Percentiles rank a stretch among this genome's conserved stretches.
These are phyloP conservation scores for Alectoria sarmentosa DNA, from an alignment of 495 filamentous ascomycete species.

Conservation along the genomic window DNA sequence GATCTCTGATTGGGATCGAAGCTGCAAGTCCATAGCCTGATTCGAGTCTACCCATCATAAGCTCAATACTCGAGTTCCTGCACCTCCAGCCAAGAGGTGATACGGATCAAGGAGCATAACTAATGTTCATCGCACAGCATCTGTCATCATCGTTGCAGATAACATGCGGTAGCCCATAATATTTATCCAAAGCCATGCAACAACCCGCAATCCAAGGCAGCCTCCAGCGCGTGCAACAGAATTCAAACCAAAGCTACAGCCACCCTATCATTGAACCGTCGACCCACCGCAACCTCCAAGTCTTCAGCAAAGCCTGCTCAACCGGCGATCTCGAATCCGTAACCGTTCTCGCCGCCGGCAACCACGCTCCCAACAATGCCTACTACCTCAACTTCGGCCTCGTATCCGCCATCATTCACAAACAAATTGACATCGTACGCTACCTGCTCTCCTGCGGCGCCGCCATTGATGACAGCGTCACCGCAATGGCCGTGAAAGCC, in stretches of 20 bases:
- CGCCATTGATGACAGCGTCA: not conserved
- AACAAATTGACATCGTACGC: not conserved
- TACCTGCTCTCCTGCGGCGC: not conserved
- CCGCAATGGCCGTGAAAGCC: not conserved
- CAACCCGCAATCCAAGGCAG: not conserved
- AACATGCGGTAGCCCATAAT: no score
- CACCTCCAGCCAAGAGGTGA: no score
- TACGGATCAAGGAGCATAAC: no score
- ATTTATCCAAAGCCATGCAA: not conserved
- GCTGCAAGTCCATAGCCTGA: no score
- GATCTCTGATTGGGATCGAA: no score
- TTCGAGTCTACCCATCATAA: no score
- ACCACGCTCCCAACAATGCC: not conserved
- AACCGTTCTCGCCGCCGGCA: not conserved
- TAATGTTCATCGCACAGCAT: no score
- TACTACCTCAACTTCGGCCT: slow-evolving; percentile 1
- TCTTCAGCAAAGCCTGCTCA: not conserved
- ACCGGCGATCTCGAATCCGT: not conserved
- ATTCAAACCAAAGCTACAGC: not conserved
- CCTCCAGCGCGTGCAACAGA: not conserved
- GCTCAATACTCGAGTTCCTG: no score
- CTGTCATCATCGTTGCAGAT: no score
- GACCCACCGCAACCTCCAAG: not conserved
- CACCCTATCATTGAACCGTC: not conserved
- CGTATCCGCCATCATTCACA: not conserved